These are phyloP conservation scores for Mollisiaceae sp. DNA, from an alignment of 2,329 filamentous ascomycete genomes.

Conservation along the genomic window DNA sequence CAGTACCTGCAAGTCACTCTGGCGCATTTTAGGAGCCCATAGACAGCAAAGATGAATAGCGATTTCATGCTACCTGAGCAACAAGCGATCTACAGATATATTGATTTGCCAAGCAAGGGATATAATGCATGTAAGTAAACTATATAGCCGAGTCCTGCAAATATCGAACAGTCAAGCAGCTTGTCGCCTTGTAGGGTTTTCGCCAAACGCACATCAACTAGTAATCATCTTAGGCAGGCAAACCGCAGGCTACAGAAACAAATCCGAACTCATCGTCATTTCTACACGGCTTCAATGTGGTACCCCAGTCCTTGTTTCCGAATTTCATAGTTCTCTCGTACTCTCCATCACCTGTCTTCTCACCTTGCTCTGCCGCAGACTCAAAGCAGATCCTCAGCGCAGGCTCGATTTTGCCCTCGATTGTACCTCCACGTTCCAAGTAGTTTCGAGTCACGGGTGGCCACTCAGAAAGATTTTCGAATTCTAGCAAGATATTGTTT, in stretches of 20 bases:
- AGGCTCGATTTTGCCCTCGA: conserved; percentile 30
- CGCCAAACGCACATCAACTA: no score
- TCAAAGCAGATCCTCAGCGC: conserved; percentile 40
- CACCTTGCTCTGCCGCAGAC: conserved; percentile 37
- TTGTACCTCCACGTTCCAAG: conserved; percentile 41
- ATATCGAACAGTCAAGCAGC: no score
- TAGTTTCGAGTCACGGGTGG: conserved; percentile 41
- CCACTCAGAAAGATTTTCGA: conserved; percentile 26
- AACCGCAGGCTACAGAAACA: conserved; percentile 29
- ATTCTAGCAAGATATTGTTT: conserved; percentile 20
- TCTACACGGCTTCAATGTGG: conserved; percentile 41
- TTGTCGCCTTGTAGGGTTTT: no score
- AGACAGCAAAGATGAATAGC: no score
- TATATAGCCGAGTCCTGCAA: no score
- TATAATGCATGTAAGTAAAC: no score
- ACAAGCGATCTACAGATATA: no score
- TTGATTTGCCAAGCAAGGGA: no score
- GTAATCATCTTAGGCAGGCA: no score
- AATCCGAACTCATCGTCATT: conserved; percentile 47
- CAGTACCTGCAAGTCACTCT: no score
- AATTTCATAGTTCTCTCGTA: conserved; percentile 28
- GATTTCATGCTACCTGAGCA: no score
- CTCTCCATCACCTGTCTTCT: conserved; percentile 39
- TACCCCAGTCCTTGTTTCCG: conserved; percentile 26
- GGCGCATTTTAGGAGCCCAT: no score